A percentile compares a stretch with the other conserved stretches of the same genome.
Evolutionary conservation across 225 moss, liverwort and hornwort species (phyloP).

Genomic region (Physcomitrellopsis africana): DNA sequence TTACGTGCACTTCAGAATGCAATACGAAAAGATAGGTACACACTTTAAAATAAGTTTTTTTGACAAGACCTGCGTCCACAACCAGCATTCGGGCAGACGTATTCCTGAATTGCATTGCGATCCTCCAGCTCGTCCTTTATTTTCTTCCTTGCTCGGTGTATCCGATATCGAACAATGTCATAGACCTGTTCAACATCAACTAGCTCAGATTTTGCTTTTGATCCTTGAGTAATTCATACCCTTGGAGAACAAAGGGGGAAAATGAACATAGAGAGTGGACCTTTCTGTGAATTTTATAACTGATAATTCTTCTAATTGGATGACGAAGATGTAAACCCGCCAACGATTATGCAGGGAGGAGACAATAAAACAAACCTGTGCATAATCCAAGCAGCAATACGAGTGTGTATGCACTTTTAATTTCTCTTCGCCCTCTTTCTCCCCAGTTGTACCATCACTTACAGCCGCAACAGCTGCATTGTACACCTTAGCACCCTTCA

Average conservation of each 20-base stretch:
- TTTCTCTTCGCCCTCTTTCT: constrained; percentile 94
- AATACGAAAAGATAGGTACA: constrained; percentile 28
- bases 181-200: constrained; percentile 69
- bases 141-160: constrained; percentile 97
- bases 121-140: constrained; percentile 99
- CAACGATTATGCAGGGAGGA: constrained; percentile 12
- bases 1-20: background rate
- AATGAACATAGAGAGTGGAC: constrained; percentile 16
- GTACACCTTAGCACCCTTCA: constrained; percentile 93
- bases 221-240: constrained; percentile 22
- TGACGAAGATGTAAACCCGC: background rate
- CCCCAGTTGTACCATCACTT: constrained; percentile 57
- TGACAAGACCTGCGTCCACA: constrained; percentile 87
- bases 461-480: constrained; percentile 97
- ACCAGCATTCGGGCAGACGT: constrained; percentile 82
- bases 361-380: constrained; percentile 64
- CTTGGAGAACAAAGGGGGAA: background rate
- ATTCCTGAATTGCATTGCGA: constrained; percentile 96
- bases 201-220: constrained; percentile 37
- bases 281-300: background rate
- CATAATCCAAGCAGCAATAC: constrained; percentile 98
- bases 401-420: constrained; percentile 95
- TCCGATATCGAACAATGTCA: constrained; percentile 95
- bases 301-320: constrained; percentile 20
- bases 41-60: constrained; percentile 27